Evolutionary conservation across 1,284 basidiomycete species (phyloP).

Genomic region (Caloboletus inedulis): DNA sequence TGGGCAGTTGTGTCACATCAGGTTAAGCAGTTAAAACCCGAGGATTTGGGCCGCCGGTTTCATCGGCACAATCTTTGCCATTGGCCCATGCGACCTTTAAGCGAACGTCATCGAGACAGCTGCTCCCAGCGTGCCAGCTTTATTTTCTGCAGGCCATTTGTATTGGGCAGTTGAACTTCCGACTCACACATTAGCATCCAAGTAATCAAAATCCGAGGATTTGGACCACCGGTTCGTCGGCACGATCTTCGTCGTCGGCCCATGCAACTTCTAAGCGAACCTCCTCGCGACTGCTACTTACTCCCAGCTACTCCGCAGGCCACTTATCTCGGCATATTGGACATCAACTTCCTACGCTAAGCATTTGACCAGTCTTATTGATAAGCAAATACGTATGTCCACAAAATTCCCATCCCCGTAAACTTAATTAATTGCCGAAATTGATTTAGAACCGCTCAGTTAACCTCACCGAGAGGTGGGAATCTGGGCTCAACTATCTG

Average conservation of each 20-base stretch:
- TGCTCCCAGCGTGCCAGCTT: neutral
- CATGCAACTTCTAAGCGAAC: neutral
- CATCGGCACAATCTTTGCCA: neutral
- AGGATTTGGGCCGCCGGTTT: neutral
- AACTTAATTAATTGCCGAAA: neutral
- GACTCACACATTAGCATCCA: neutral
- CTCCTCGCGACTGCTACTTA: neutral
- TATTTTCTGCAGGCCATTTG: neutral
- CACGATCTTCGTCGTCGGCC: neutral
- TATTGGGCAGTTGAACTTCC: neutral
- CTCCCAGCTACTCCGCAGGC: neutral
- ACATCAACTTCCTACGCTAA: neutral
- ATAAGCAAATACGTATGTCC: neutral
- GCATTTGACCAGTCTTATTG: neutral
- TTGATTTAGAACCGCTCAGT: neutral
- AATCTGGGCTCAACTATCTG: neutral
- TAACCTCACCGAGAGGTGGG: neutral
- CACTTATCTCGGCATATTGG: neutral
- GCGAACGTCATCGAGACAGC: neutral
- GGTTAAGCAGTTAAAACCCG: neutral
- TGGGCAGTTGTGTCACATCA: neutral
- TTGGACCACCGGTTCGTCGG: neutral
- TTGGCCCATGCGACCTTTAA: neutral
- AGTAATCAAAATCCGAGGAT: constrained; percentile 2
- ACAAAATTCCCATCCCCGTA: neutral